These are phyloP conservation scores for Saccharomyces eubayanus DNA, from an alignment of 805 yeast species.

Conservation along the genomic window DNA sequence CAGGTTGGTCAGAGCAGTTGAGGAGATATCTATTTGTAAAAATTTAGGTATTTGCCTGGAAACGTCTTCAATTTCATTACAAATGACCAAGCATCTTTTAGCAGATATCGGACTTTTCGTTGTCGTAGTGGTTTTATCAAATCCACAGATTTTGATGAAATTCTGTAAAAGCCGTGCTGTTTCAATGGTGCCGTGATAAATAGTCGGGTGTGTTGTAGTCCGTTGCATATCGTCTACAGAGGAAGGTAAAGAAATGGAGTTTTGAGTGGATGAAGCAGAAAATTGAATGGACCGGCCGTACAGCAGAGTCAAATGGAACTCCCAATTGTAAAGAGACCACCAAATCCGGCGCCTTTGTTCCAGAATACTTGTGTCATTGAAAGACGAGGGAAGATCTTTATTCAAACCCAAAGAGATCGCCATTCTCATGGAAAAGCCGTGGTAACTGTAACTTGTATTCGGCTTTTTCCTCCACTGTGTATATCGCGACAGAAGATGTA, in stretches of 20 bases:
- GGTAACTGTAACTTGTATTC: constrained; percentile 60
- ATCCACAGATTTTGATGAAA: constrained; percentile 39
- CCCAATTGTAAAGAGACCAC: constrained; percentile 62
- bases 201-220: constrained; percentile 38
- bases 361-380: constrained; percentile 21
- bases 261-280: constrained; percentile 36
- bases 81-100: constrained; percentile 36
- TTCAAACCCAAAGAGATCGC: constrained; percentile 58
- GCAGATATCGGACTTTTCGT: constrained; percentile 34
- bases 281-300: constrained; percentile 57
- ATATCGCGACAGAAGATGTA: constrained; percentile 49
- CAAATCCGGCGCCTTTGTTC: constrained; percentile 55
- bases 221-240: constrained; percentile 39
- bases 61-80: constrained; percentile 36
- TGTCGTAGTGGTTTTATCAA: constrained; percentile 34
- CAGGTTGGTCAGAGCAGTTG: constrained; percentile 26
- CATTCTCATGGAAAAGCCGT: constrained; percentile 59
- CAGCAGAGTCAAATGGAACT: constrained; percentile 54
- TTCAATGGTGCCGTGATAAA: constrained; percentile 50
- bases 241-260: constrained; percentile 43
- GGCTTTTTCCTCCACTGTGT: constrained; percentile 58
- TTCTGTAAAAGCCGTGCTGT: constrained; percentile 44
- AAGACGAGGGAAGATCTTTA: constrained; percentile 34
- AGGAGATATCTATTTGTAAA: constrained; percentile 36
- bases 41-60: constrained; percentile 39